Evolutionary conservation across 2,329 filamentous ascomycete species (phyloP).

Genomic region (Xylaria sp.): DNA sequence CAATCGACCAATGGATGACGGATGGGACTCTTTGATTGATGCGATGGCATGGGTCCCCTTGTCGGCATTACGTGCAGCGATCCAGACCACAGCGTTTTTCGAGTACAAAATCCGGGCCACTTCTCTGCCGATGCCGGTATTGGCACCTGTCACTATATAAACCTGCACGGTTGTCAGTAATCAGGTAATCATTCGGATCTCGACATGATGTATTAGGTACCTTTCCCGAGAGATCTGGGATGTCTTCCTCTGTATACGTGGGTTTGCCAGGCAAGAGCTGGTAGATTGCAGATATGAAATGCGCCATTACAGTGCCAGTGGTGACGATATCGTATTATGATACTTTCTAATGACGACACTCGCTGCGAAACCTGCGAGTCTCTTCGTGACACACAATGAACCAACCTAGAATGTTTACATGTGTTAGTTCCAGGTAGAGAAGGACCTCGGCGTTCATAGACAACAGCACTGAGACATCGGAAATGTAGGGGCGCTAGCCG

Average conservation of each 20-base stretch:
- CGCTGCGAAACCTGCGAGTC: no score
- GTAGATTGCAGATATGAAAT: slow-evolving; percentile 24
- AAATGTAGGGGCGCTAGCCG: no score
- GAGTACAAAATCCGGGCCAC: slow-evolving; percentile 32
- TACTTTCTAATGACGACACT: background rate
- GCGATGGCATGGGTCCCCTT: slow-evolving; percentile 32
- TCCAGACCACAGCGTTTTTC: slow-evolving; percentile 36
- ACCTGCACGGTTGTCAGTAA: slow-evolving; percentile 25
- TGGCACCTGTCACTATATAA: slow-evolving; percentile 37
- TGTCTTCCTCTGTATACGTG: slow-evolving; percentile 31
- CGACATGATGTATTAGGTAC: background rate
- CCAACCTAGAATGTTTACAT: no score
- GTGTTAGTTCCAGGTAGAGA: no score
- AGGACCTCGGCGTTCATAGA: no score
- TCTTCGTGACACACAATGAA: no score
- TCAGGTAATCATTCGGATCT: background rate
- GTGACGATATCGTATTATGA: background rate
- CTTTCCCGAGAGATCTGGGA: slow-evolving; percentile 30
- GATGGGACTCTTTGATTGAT: slow-evolving; percentile 31
- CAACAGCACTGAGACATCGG: no score
- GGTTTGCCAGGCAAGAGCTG: slow-evolving; percentile 31
- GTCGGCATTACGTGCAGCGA: slow-evolving; percentile 31
- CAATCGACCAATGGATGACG: slow-evolving; percentile 31
- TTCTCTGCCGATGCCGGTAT: slow-evolving; percentile 35
- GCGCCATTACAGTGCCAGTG: slow-evolving; percentile 1